Percentiles rank a stretch among this genome's conserved stretches.
These are phyloP conservation scores for Trametes villosa DNA, from an alignment of 768 basidiomycete genomes.

Conservation along the genomic window DNA sequence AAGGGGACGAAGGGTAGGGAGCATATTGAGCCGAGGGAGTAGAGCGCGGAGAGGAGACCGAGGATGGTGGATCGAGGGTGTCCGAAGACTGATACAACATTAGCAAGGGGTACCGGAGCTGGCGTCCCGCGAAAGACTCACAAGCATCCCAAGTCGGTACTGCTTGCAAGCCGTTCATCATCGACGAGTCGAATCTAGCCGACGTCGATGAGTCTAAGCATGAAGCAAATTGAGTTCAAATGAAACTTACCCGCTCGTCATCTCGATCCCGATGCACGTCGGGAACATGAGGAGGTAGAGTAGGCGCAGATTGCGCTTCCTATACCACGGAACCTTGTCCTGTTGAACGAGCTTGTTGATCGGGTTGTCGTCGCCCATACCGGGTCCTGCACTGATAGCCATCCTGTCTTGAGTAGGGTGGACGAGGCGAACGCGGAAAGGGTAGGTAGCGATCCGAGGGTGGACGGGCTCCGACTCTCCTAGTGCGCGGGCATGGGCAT, in stretches of 20 bases:
- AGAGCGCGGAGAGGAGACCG: conserved; percentile 61
- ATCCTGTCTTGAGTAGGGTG: not conserved
- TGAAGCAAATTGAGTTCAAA: not conserved
- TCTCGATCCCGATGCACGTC: conserved; percentile 64
- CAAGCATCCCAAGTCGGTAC: conserved; percentile 61
- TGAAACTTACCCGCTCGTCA: conserved; percentile 56
- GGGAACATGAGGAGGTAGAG: conserved; percentile 63
- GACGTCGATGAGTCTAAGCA: not conserved
- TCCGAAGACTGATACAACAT: conserved; percentile 48
- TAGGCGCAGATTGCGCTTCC: conserved; percentile 58
- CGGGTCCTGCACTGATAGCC: conserved; percentile 8
- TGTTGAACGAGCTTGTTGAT: conserved; percentile 25
- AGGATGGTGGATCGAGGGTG: conserved; percentile 56
- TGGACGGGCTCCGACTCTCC: not conserved
- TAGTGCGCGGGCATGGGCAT: not conserved
- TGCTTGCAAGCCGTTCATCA: conserved; percentile 66
- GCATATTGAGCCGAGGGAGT: conserved; percentile 61
- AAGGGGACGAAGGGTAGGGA: conserved; percentile 57
- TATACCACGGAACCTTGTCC: conserved; percentile 64
- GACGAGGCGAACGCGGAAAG: not conserved
- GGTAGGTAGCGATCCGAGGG: not conserved
- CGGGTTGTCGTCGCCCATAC: not conserved
- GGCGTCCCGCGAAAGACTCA: conserved; percentile 29
- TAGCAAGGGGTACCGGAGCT: not conserved
- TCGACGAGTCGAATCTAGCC: conserved; percentile 58